These are phyloP conservation scores for Mortierella sp. DNA, from an alignment of 371 early-diverging fungal genomes.

Conservation along the genomic window DNA sequence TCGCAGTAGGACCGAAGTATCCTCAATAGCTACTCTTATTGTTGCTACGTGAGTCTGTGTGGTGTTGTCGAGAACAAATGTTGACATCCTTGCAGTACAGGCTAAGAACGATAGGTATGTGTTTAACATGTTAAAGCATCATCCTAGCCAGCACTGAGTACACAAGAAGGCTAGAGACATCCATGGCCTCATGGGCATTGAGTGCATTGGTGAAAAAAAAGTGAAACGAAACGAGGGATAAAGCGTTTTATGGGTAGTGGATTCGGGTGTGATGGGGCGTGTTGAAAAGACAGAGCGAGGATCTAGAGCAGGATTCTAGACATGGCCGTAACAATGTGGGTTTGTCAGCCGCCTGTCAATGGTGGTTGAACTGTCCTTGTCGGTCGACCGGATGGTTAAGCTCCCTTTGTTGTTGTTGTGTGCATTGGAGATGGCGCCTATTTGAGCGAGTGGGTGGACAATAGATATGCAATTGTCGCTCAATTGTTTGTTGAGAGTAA, in stretches of 20 bases:
- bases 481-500: background rate
- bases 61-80: background rate
- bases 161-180: background rate
- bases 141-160: constrained; percentile 9
- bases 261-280: background rate
- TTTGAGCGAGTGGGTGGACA: background rate
- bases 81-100: background rate
- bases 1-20: background rate
- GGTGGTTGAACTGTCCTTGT: constrained; percentile 4
- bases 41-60: background rate
- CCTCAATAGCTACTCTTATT: background rate
- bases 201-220: background rate
- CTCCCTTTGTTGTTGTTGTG: background rate
- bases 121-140: background rate
- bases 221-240: background rate
- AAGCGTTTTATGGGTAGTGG: background rate
- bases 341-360: background rate
- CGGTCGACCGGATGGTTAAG: background rate
- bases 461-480: background rate
- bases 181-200: background rate
- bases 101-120: background rate
- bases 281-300: background rate
- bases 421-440: background rate
- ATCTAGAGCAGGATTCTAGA: constrained; percentile 3
- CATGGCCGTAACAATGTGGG: background rate